Percentiles rank a stretch among this genome's conserved stretches.
Conservation (phyloP, 805 yeast genomes). For the Metschnikowia colocasiae region DNA sequence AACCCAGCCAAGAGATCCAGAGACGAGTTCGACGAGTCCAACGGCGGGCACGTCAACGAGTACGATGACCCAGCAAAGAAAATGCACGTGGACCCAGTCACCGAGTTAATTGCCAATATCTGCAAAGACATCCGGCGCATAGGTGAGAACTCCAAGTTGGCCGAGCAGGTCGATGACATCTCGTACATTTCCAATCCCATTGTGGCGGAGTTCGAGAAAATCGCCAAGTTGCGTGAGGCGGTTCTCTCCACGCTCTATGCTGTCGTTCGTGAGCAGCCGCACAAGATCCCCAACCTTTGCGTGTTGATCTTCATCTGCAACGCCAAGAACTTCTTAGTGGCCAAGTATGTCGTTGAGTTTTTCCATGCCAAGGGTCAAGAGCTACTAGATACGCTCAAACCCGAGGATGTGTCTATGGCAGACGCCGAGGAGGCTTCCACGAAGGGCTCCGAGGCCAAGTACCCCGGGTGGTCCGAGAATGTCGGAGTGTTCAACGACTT, state of each 20-base stretch:
- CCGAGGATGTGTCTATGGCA: slow-evolving; percentile 11
- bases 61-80: slow-evolving; percentile 27
- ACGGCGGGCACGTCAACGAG: slow-evolving; percentile 12
- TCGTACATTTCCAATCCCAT: slow-evolving; percentile 67
- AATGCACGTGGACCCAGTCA: slow-evolving; percentile 39
- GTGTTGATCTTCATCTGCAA: slow-evolving; percentile 65
- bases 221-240: slow-evolving; percentile 55
- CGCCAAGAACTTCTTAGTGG: slow-evolving; percentile 59
- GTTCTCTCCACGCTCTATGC: slow-evolving; percentile 64
- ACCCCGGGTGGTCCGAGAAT: slow-evolving; percentile 21
- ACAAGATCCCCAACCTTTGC: slow-evolving; percentile 71
- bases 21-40: slow-evolving; percentile 23
- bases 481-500: slow-evolving; percentile 66
- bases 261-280: slow-evolving; percentile 83
- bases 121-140: slow-evolving; percentile 44
- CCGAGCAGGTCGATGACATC: slow-evolving; percentile 45
- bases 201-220: slow-evolving; percentile 59
- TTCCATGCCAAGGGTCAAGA: slow-evolving; percentile 62
- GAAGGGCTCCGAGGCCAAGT: not conserved
- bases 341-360: slow-evolving; percentile 64
- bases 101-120: slow-evolving; percentile 40
- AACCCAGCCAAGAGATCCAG: slow-evolving; percentile 17
- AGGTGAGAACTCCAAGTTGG: slow-evolving; percentile 41
- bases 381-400: slow-evolving; percentile 39
- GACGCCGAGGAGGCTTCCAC: slow-evolving; percentile 3